Evolutionary conservation across 1,139 yeast species (phyloP).

Genomic region (Komagataea norvegica): DNA sequence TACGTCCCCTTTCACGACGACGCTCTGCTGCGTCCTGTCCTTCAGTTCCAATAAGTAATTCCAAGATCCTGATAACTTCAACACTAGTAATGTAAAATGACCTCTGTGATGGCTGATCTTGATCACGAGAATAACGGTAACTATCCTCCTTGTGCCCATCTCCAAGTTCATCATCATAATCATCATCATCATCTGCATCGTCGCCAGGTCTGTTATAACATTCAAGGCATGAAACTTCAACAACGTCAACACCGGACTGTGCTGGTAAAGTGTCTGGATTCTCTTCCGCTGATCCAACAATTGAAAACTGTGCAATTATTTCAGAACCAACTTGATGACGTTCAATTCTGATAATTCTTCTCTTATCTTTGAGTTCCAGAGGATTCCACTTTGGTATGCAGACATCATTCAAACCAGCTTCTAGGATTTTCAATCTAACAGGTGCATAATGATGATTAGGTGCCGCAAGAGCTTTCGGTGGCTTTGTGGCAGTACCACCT

Average conservation of each 20-base stretch:
- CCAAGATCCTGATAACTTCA: conserved; percentile 61
- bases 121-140: conserved; percentile 8
- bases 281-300: conserved; percentile 49
- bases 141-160: not conserved
- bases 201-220: conserved; percentile 37
- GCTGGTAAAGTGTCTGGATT: conserved; percentile 36
- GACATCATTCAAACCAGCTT: conserved; percentile 43
- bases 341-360: conserved; percentile 56
- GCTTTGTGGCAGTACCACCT: conserved; percentile 53
- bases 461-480: conserved; percentile 40
- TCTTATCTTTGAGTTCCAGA: conserved; percentile 43
- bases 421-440: conserved; percentile 41
- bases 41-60: conserved; percentile 50
- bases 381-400: conserved; percentile 48
- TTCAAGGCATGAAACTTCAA: conserved; percentile 56
- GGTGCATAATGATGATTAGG: conserved; percentile 38
- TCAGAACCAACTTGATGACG: conserved; percentile 45
- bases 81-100: conserved; percentile 59
- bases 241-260: conserved; percentile 39
- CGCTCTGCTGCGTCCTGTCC: conserved; percentile 41
- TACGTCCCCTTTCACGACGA: conserved; percentile 57
- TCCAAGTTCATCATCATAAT: conserved; percentile 28
- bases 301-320: conserved; percentile 44
- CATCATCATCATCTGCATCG: conserved; percentile 32
- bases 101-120: conserved; percentile 22